Evolutionary conservation across 2,329 filamentous ascomycete species (phyloP), one percentile per base, ranked within the genome.

Genomic region (Colletotrichum sp.): DNA sequence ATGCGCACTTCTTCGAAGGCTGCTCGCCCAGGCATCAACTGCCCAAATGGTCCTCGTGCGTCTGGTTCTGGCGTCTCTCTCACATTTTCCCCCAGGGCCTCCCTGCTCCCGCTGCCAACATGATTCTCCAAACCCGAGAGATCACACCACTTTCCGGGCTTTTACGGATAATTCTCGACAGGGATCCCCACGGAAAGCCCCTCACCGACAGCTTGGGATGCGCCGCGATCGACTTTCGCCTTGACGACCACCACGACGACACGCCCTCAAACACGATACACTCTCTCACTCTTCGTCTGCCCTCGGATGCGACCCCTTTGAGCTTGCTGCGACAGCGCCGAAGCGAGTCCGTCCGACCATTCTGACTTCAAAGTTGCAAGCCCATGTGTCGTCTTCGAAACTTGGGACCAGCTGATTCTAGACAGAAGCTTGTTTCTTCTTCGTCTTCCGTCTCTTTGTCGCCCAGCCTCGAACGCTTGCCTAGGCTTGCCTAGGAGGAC

Each of bases 141-240:
- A 75, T 75, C 72, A 75, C 72, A 75, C 72, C 72, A 75, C 72
- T 72, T 75, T 75, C 68, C 68, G 68, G 72, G 62, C 60, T 71
- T 36, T 66, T 67, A 55, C 60, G 72, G 72, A 32, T 26, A 60
- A 28, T 24, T 18, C 24, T 39, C 18, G 52, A 62, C 72, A 72
- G 52, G 68, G 62, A 62, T 55, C 28, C 72, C 28, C 63, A 64
- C 64, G 69, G 55, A 44, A 59, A 34, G 34, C 30, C 62, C 69
- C n/a, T 68, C 28, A 28, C 44, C 63, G 60, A 73, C 52, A 59
- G 52, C 34, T 62, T 30, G 32, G 10, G 32, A 48, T 28, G 24
- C 44, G 22, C 26, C 13, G 12, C 68, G 22, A 36, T 60, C 18
- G 59, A 62, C 44, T 13, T 62, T 32, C 28, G 59, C 59, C 62